These are phyloP conservation scores for Colletotrichum tropicale DNA, from an alignment of 2,329 filamentous ascomycete species.

Conservation along the genomic window DNA sequence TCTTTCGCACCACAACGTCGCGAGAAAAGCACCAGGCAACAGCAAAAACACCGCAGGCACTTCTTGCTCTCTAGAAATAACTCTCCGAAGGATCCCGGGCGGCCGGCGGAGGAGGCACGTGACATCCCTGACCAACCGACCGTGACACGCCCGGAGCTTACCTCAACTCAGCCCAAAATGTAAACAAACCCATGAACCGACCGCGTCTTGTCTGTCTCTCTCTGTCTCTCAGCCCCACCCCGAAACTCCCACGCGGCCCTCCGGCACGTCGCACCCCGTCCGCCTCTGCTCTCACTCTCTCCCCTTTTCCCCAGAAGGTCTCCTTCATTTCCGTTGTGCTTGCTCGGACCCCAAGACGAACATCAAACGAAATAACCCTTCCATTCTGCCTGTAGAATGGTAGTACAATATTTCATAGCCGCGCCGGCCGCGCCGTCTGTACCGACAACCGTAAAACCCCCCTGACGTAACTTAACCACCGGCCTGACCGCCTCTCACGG, in stretches of 20 bases:
- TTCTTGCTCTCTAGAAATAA: neutral
- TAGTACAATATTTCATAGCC: neutral
- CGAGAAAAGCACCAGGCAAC: neutral
- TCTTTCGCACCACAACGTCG: neutral
- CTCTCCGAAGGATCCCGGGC: neutral
- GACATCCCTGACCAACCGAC: neutral
- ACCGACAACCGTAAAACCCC: neutral
- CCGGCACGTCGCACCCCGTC: neutral
- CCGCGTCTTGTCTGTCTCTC: slow-evolving; percentile 3
- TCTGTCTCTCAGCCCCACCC: slow-evolving; percentile 22
- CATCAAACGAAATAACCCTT: neutral
- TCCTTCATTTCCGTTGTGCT: neutral
- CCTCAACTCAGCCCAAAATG: neutral
- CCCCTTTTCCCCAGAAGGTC: neutral
- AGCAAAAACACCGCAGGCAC: neutral
- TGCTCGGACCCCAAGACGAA: neutral
- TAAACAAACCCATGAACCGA: neutral
- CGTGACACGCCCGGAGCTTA: neutral
- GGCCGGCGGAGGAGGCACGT: neutral
- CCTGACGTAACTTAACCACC: neutral
- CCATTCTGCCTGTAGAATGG: no score
- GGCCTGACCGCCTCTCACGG: neutral
- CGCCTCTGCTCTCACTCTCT: neutral
- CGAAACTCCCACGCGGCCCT: neutral
- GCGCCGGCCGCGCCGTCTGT: neutral